Base-by-base conservation (phyloP, 257 asterid genomes). In the Oldenlandia corymbosa region DNA sequence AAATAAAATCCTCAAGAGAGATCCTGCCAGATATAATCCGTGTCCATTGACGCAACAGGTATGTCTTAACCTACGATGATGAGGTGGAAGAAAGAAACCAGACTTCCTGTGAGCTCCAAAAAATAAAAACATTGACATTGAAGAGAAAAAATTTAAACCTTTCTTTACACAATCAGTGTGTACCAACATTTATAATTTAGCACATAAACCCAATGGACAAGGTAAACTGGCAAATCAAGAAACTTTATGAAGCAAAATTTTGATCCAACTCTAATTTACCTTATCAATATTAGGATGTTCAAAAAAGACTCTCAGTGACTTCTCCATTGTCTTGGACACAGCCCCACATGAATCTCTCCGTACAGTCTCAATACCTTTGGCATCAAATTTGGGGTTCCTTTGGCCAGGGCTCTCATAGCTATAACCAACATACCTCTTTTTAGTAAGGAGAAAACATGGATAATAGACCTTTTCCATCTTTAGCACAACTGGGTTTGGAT, bases 321-420 rank as follows among this genome's bases (percentile, higher is more conserved):
- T 84, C 80, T 91, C 98, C 97, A 91, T 73, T 62, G 84, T 82
- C 79, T 91, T 88, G 77, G 95, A 80, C 67, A 88, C 98, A 73
- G 93, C 98, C 52, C 53, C 83, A 75, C 98, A 91, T n/a, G 96
- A 85, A 77, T 91, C 98, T 72, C 98, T 84, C 48, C 98, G 84
- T 52, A 91, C 87, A 10, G 97, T 91, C 85, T 91, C 98, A 56
- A 86, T 88, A 43, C 98, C 98, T 82, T 91, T 91, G 54, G 98
- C 98, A 79, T 91, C 97, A 77, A 91, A 91, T 60, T 63, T 77
- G 36, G 98, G 96, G 62, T 75, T 78, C 71, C 68, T 77, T 80
- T 91, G 98, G 52, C 77, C 89, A 54, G 90, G 82, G 72, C 77
- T 88, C 83, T 91, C 97, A 27, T 83, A 91, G 75, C 98, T 91